These are phyloP conservation scores for Zea luxurians DNA, from an alignment of 176 grass and related monocot genomes.

Conservation along the genomic window DNA sequence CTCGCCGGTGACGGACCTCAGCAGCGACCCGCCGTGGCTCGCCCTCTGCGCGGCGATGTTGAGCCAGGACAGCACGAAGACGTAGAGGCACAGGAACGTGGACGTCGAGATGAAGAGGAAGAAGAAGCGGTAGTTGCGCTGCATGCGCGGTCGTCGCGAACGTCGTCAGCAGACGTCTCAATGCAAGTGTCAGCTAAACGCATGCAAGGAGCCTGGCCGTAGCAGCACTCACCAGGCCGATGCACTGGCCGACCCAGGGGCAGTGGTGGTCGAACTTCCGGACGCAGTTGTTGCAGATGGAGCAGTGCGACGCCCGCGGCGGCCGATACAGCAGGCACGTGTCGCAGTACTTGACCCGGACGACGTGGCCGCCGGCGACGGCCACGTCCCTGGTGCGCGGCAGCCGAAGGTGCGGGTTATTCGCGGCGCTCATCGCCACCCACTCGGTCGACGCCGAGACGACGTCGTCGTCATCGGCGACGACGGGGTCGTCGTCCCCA, in stretches of 20 bases:
- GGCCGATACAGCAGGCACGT: slow-evolving; percentile 83
- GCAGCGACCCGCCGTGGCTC: slow-evolving; percentile 47
- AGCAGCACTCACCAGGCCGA: slow-evolving; percentile 52
- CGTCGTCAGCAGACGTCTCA: no score
- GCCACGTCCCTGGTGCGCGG: slow-evolving; percentile 64
- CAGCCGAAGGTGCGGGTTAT: slow-evolving; percentile 56
- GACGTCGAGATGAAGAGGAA: slow-evolving; percentile 90
- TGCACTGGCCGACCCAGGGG: slow-evolving; percentile 98
- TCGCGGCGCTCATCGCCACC: slow-evolving; percentile 59
- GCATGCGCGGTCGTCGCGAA: no score
- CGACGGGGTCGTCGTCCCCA: background rate
- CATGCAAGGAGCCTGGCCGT: no score
- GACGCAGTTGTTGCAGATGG: slow-evolving; percentile 92
- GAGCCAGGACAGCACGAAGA: slow-evolving; percentile 75
- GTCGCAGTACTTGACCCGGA: slow-evolving; percentile 92
- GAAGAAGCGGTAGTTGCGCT: slow-evolving; percentile 92
- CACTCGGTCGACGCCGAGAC: slow-evolving; percentile 66
- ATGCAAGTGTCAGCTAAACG: no score
- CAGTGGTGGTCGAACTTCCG: slow-evolving; percentile 93
- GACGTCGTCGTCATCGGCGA: background rate
- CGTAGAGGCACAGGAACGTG: slow-evolving; percentile 78
- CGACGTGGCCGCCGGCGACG: slow-evolving; percentile 60
- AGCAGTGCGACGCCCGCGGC: slow-evolving; percentile 79
- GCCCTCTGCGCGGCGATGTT: slow-evolving; percentile 60
- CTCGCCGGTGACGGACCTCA: slow-evolving; percentile 66